Evolutionary conservation across 768 basidiomycete genomes (phyloP).

Genomic region (Cantharellus cinnabarinus): DNA sequence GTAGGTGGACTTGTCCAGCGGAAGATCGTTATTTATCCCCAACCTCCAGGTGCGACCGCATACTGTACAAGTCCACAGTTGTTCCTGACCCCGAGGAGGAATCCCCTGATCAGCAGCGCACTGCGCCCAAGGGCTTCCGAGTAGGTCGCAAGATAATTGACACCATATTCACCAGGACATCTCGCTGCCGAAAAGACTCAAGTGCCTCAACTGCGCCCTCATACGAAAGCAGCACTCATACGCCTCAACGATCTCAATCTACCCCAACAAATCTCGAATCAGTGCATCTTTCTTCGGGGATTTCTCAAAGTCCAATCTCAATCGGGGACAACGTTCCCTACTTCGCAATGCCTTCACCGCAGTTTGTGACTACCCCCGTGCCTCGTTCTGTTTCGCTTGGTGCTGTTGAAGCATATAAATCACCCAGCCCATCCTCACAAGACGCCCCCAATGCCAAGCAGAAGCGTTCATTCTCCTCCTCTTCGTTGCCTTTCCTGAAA

Average conservation of each 20-base stretch:
- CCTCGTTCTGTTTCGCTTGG: too few species aligned
- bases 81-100: constrained; percentile 22
- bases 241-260: neutral
- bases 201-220: neutral
- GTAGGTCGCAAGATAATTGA: constrained; percentile 31
- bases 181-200: constrained; percentile 5
- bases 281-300: neutral
- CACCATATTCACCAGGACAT: neutral
- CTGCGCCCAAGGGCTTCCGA: constrained; percentile 18
- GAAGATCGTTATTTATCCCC: neutral
- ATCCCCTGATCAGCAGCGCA: constrained; percentile 17
- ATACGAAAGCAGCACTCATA: neutral
- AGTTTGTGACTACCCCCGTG: too few species aligned
- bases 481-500: neutral
- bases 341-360: neutral
- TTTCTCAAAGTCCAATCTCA: neutral
- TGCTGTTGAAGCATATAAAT: neutral
- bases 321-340: neutral
- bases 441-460: neutral
- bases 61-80: constrained; percentile 62
- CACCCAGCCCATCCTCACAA: neutral
- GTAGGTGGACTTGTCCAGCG: constrained; percentile 21
- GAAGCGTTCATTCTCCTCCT: neutral
- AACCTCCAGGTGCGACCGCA: constrained; percentile 55
- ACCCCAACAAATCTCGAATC: neutral